Conservation (phyloP, 1,284 basidiomycete genomes). For the Schizopora paradoxa region DNA sequence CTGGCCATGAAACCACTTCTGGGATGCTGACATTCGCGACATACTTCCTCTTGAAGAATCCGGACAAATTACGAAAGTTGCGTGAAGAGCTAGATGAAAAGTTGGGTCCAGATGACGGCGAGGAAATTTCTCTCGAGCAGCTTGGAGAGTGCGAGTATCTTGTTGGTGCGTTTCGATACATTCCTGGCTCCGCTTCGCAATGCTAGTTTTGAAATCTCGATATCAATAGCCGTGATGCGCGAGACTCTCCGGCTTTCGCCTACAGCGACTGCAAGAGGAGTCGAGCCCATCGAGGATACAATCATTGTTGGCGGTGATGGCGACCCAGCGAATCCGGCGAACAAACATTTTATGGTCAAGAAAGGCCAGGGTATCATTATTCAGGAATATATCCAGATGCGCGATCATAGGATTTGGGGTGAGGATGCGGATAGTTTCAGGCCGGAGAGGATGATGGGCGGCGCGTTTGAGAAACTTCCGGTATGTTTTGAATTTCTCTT, state of each 20-base stretch:
- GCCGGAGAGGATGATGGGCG: constrained; percentile 27
- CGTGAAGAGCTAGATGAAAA: constrained; percentile 41
- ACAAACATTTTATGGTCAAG: constrained; percentile 23
- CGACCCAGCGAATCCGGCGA: constrained; percentile 15
- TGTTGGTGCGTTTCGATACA: constrained; percentile 26
- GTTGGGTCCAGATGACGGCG: constrained; percentile 24
- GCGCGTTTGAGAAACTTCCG: constrained; percentile 24
- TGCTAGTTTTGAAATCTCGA: neutral
- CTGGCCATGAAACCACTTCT: constrained; percentile 44
- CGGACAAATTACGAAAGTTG: constrained; percentile 38
- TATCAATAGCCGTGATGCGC: constrained; percentile 19
- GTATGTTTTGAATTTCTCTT: constrained; percentile 8
- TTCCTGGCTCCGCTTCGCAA: constrained; percentile 5
- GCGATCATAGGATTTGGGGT: constrained; percentile 27
- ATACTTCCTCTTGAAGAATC: constrained; percentile 41
- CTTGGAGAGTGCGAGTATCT: neutral
- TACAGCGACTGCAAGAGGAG: constrained; percentile 20
- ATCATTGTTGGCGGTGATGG: constrained; percentile 15
- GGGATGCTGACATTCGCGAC: constrained; percentile 34
- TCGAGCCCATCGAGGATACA: constrained; percentile 20
- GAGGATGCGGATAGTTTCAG: constrained; percentile 22
- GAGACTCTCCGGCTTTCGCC: constrained; percentile 27
- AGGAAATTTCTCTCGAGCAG: neutral
- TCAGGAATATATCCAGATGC: constrained; percentile 22
- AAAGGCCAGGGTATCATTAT: constrained; percentile 19